phyloP scores from a whole-genome alignment of 139 green algal genomes.

The Coccomyxa sp. region DNA sequence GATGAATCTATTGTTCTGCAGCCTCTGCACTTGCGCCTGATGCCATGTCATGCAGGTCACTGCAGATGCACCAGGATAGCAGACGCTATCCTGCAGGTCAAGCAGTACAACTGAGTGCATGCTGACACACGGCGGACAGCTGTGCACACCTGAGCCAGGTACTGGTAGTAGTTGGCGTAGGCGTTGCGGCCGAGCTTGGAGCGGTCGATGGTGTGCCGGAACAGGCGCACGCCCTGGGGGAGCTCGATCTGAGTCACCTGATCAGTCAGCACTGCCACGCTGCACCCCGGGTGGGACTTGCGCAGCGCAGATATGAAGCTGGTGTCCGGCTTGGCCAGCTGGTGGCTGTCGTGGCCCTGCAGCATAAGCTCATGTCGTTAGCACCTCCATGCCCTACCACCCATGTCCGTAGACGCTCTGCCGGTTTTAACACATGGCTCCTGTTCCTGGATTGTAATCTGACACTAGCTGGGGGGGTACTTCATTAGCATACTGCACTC shows the following conservation, averaged over 20 bases:
- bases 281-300: background rate
- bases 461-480: background rate
- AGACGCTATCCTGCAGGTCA: background rate
- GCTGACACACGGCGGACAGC: background rate
- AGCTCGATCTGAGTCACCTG: background rate
- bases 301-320: background rate
- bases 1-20: background rate
- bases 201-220: background rate
- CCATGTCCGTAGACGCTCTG: no score
- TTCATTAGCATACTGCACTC: background rate
- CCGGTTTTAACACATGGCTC: background rate
- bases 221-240: background rate
- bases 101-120: background rate
- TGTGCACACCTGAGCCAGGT: background rate
- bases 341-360: constrained; percentile 1
- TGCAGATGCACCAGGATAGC: background rate
- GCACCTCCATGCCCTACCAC: background rate
- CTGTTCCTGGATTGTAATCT: background rate
- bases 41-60: background rate
- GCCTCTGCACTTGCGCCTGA: background rate
- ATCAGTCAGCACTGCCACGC: background rate
- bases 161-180: constrained; percentile 11
- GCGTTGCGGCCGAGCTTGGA: background rate
- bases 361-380: background rate
- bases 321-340: background rate